These are phyloP conservation scores for Kokia cookei DNA, from an alignment of 441 rosid genomes.

Conservation along the genomic window DNA sequence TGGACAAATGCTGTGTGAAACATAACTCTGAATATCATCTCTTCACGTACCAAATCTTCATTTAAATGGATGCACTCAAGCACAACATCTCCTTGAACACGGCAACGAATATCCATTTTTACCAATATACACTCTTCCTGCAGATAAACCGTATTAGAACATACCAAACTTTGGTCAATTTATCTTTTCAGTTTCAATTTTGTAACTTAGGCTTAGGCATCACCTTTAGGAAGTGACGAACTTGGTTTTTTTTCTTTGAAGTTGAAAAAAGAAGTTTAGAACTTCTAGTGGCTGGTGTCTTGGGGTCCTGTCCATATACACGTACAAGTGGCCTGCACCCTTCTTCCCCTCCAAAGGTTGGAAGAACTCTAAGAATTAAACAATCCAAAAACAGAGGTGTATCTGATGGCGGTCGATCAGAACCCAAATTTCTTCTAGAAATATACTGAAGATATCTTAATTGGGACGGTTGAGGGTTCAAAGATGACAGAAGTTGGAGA, in stretches of 20 bases:
- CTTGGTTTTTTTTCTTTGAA: slow-evolving; percentile 50
- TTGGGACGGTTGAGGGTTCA: slow-evolving; percentile 94
- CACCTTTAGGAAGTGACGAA: slow-evolving; percentile 65
- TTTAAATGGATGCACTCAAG: slow-evolving; percentile 83
- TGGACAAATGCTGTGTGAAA: slow-evolving; percentile 91
- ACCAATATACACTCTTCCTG: slow-evolving; percentile 78
- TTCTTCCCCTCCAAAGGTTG: slow-evolving; percentile 58
- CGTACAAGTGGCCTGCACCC: slow-evolving; percentile 82
- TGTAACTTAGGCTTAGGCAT: background rate
- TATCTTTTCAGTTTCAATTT: slow-evolving; percentile 15
- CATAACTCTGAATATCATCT: slow-evolving; percentile 77
- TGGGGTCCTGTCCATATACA: slow-evolving; percentile 80
- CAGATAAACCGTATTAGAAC: slow-evolving; percentile 25
- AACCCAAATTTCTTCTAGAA: slow-evolving; percentile 74
- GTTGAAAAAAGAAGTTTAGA: slow-evolving; percentile 80
- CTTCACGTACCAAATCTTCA: slow-evolving; percentile 61
- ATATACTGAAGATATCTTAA: slow-evolving; percentile 93
- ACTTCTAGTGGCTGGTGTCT: slow-evolving; percentile 61
- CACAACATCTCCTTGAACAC: slow-evolving; percentile 89
- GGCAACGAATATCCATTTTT: slow-evolving; percentile 73
- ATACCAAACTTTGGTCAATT: slow-evolving; percentile 8
- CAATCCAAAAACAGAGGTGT: slow-evolving; percentile 80
- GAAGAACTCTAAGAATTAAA: slow-evolving; percentile 73
- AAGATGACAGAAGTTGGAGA: slow-evolving; percentile 63
- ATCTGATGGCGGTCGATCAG: slow-evolving; percentile 94